These are phyloP conservation scores for Ceratobasidium sp. DNA, from an alignment of 1,284 basidiomycete genomes.

Conservation along the genomic window DNA sequence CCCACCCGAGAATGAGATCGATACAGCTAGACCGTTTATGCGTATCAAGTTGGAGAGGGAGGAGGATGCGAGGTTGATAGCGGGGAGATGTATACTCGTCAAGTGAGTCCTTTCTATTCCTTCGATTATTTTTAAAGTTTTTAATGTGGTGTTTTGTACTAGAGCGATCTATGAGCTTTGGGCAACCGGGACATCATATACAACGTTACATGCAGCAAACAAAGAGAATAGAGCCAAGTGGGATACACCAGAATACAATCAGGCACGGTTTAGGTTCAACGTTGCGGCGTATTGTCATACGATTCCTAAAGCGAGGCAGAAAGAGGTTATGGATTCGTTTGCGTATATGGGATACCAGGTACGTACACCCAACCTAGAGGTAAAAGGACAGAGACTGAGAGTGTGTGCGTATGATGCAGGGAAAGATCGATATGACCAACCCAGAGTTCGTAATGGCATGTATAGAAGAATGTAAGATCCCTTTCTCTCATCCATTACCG, in stretches of 20 bases:
- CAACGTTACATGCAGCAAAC: conserved; percentile 76
- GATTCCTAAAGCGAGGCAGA: conserved; percentile 75
- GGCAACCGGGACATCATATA: conserved; percentile 76
- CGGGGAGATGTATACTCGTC: conserved; percentile 85
- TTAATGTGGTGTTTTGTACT: neutral
- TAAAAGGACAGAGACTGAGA: conserved; percentile 1
- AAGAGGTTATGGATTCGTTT: conserved; percentile 83
- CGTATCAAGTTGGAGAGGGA: conserved; percentile 78
- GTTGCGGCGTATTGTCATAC: conserved; percentile 84
- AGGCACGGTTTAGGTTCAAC: conserved; percentile 84
- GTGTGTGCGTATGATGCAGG: conserved; percentile 63
- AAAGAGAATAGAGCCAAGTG: conserved; percentile 67
- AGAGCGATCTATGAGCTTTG: conserved; percentile 87
- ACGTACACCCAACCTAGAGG: too few relatives aligned
- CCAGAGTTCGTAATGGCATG: conserved; percentile 85
- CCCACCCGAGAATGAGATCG: conserved; percentile 60
- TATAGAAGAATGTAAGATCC: conserved; percentile 94
- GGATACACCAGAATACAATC: conserved; percentile 66
- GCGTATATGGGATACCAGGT: conserved; percentile 77
- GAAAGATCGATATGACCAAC: conserved; percentile 85
- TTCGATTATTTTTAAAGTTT: neutral
- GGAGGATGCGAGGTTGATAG: conserved; percentile 80
- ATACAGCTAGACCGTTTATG: conserved; percentile 80
- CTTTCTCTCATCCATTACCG: too few relatives aligned
- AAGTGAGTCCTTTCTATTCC: conserved; percentile 68